Base-by-base conservation (phyloP, 148 eudicot genomes). In the Silene uniflora region DNA sequence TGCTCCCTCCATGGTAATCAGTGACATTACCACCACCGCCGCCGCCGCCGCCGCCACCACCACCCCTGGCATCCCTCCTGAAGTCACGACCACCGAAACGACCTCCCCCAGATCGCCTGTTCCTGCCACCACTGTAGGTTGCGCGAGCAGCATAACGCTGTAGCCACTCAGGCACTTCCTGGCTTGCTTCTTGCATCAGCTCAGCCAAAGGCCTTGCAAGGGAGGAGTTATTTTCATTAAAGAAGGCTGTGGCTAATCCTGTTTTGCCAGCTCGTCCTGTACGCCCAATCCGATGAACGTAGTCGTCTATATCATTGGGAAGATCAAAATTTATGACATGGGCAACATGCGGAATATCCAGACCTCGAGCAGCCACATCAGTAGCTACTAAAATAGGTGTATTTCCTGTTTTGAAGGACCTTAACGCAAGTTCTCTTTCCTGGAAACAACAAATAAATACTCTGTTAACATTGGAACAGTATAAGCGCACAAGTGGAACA, bases 191-290 rank as follows among this genome's bases (percentile, higher is more conserved):
- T 81, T 80, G 86, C 97, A 92, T 92, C 47, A 90, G 83, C 52
- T 92, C 92, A 62, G 87, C 80, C 5, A 92, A 78, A 4, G 92
- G 76, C 73, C 86, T 86, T 46, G 97, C 92, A 47, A 92, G 8
- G 3, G 94, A 84, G 32, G 75, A 35, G 75, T 92, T 92, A n/a
- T 85, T 88, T 10, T 90, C 92, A 42, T 88, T 88, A 71, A 92
- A 92, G 77, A 92, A 93, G 29, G 98, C 98, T 17, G 98, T 93
- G 14, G 98, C 98, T 64, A 93, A 76, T 67, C 98, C 98, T 6
- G 91, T 69, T 76, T 93, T 93, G 23, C 98, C 98, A 75, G 98
- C 98, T 64, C 98, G 85, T 24, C 98, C 98, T 14, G 98, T 93
- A 60, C 98, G 88, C 21, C 98, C 98, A 4, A 91, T 91, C 67